phyloP scores from a whole-genome alignment of 2,329 filamentous ascomycete genomes.

The Phoma sp. region DNA sequence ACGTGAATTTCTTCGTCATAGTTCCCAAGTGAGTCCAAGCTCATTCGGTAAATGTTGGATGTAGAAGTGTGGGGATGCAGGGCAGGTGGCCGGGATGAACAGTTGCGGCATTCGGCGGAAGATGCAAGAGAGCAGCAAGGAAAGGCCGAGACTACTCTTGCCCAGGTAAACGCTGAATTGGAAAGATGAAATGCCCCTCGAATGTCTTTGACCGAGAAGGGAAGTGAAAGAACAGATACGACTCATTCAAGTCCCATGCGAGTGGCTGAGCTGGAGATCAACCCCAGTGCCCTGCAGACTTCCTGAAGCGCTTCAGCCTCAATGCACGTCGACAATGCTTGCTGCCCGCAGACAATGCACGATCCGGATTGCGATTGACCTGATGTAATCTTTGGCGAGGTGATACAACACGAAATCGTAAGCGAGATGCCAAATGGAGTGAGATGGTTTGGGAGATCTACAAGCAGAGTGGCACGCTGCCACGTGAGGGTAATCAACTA shows the following conservation, averaged over 20 bases:
- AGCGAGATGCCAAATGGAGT: constrained; percentile 21
- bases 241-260: constrained; percentile 1
- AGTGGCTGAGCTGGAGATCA: constrained; percentile 4
- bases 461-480: constrained; percentile 13
- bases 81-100: not conserved
- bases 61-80: constrained; percentile 12
- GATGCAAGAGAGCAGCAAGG: constrained; percentile 15
- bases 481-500: constrained; percentile 15
- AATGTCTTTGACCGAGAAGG: not conserved
- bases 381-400: constrained; percentile 5
- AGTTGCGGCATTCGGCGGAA: constrained; percentile 20
- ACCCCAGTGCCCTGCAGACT: not conserved
- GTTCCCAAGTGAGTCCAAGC: constrained; percentile 11
- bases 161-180: not conserved
- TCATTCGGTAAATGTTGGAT: constrained; percentile 15
- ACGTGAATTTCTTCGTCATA: constrained; percentile 28
- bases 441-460: constrained; percentile 17
- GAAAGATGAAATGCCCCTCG: not conserved
- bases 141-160: constrained; percentile 9
- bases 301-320: not conserved
- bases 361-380: constrained; percentile 1
- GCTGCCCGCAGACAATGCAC: constrained; percentile 18
- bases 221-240: not conserved
- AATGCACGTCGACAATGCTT: constrained; percentile 8
- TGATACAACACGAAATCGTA: constrained; percentile 19